Evolutionary conservation across 352 stramenopile genomes (phyloP), one percentile per base, ranked within the genome.

Genomic region (Phytophthora sp.): DNA sequence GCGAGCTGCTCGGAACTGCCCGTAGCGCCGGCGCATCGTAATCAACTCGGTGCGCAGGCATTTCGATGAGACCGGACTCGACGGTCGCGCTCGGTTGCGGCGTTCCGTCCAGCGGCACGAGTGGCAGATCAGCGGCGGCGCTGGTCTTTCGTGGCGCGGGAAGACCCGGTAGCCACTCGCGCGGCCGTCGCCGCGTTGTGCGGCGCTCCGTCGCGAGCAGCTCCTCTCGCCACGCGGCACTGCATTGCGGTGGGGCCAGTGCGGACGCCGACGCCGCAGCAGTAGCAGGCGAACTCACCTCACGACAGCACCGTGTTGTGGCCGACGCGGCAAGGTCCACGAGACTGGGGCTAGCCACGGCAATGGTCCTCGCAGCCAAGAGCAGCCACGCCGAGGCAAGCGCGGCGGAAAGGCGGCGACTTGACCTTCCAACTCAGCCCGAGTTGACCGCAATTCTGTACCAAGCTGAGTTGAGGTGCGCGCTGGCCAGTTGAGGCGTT

Each of bases 11-110:
- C 34, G 20, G 43, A 62, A 34, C 23, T 46, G 54, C 15, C 35
- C 32, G 45, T 20, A 28, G 30, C 5, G 34, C 24, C 35, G 8
- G 6, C 11, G 2, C 9, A 13, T 35, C 34, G 20, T 65, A 56
- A 55, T 50, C 44, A 62, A 20, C 37, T 63, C 49, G 50, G 31
- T 59, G 54, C 18, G 23, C 32, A 12, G 27, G 35, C 45, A 57
- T 51, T 54, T 57, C 55, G 41, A 34, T 42, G 32, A n/a, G n/a
- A n/a, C n/a, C n/a, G n/a, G n/a, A n/a, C n/a, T n/a, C n/a, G n/a
- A n/a, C 24, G 21, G n/a, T 5, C 10, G 37, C 37, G 5, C 37
- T 44, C 18, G 4, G 24, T 37, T 50, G 42, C 20, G 7, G 18
- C 23, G n/a, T 41, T 51, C 24, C 27, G 45, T 55, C 50, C 50